These are phyloP conservation scores for Chaetomium cochliodes DNA, from an alignment of 495 filamentous ascomycete genomes.

Conservation along the genomic window DNA sequence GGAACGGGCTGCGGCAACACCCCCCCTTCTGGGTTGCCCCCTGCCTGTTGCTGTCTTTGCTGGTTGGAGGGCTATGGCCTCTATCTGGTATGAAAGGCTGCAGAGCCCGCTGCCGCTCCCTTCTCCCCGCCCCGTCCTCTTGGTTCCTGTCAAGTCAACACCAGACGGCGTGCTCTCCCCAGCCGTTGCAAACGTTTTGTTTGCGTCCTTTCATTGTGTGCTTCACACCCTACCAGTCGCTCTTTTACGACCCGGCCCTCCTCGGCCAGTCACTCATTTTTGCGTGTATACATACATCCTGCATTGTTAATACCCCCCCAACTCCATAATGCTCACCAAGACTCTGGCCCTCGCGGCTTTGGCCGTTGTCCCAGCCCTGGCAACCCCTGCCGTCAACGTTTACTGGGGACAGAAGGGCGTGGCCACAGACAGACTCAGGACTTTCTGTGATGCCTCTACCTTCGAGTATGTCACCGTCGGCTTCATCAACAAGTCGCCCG, in stretches of 20 bases:
- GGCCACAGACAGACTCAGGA: conserved; percentile 27
- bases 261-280: conserved; percentile 29
- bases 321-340: conserved; percentile 38
- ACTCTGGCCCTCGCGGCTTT: conserved; percentile 38
- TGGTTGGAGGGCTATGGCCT: conserved; percentile 1
- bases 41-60: neutral
- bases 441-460: conserved; percentile 34
- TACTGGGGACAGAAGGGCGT: conserved; percentile 40
- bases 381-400: conserved; percentile 35
- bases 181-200: conserved; percentile 45
- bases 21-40: neutral
- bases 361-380: conserved; percentile 35
- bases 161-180: conserved; percentile 39
- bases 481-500: conserved; percentile 46
- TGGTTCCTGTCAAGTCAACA: conserved; percentile 36
- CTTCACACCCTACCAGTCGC: conserved; percentile 33
- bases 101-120: conserved; percentile 18
- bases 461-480: conserved; percentile 46
- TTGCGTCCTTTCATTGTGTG: conserved; percentile 50
- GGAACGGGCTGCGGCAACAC: neutral
- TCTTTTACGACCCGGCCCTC: conserved; percentile 37
- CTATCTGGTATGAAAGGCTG: conserved; percentile 25
- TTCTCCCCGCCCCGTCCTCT: conserved; percentile 18
- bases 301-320: conserved; percentile 30
- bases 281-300: conserved; percentile 17